Base-by-base conservation (phyloP, 1,284 basidiomycete species). In the Lignosus rhinocerotis region DNA sequence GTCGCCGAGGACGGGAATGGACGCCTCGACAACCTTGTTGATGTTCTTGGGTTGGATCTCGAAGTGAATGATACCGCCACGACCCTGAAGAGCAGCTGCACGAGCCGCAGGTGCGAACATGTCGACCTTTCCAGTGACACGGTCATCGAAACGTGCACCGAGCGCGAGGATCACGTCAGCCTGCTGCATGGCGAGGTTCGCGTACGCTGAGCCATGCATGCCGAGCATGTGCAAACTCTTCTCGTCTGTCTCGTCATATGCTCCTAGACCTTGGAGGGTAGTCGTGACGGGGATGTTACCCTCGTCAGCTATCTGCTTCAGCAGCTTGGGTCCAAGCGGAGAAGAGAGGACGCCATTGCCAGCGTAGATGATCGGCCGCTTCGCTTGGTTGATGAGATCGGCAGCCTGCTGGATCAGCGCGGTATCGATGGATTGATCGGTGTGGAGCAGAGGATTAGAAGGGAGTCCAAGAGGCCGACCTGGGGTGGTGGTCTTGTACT, bases 1-100 rank as follows among this genome's bases (percentile, higher is more conserved):
- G 72, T 99, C 96, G 53, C 96, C 96, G 52, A 98, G 85, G 67
- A 99, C 83, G 53, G 97, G 93, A 61, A 98, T 92, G 50, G 92
- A 89, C 30, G 97, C 95, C 67, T 99, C 89, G 53, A 99, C 87
- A 61, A 99, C 95, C 79, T 99, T 99, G 86, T 99, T 99, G 78
- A 99, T 86, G 79, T 99, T 99, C 83, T 99, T 98, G 51, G 96
- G 94, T 80, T 90, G 90, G 67, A 99, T 95, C 80, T 99, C 97
- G 71, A 98, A 98, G 79, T 99, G 96, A 70, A 99, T 96, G 78
- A 99, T 98, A 55, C 96, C 97, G 31, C 97, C 96, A 1, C 86
- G 84, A 52, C 94, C 93, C 70, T 91, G 83, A 2, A 84, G 78
- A 4, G 96, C 95, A 12, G 96, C 96, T 16, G 90, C 91, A 53